These are phyloP conservation scores for Ascochyta fabae DNA, from an alignment of 2,329 filamentous ascomycete species.

Conservation along the genomic window DNA sequence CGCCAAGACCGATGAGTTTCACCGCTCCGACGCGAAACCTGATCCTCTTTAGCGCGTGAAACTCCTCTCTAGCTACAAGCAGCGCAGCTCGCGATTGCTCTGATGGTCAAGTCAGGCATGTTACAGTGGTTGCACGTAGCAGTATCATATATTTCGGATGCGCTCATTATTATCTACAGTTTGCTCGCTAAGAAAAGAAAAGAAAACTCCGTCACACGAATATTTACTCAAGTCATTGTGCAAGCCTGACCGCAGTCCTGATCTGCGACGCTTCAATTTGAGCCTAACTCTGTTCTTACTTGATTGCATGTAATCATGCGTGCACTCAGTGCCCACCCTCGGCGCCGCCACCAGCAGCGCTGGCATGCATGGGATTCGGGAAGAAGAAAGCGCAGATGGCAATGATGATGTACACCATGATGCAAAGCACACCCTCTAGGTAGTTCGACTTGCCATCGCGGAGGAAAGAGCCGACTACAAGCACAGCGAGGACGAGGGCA, in stretches of 20 bases:
- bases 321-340: conserved; percentile 24
- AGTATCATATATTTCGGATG: neutral
- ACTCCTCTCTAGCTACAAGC: no score
- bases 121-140: no score
- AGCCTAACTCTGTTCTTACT: neutral
- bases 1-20: neutral
- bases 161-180: neutral
- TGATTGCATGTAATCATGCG: neutral
- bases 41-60: no score
- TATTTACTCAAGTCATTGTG: conserved; percentile 6
- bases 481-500: conserved; percentile 79
- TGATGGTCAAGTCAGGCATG: no score
- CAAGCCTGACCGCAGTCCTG: neutral
- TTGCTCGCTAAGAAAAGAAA: conserved; percentile 21
- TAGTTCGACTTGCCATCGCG: conserved; percentile 90
- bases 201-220: neutral
- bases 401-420: conserved; percentile 71
- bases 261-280: neutral
- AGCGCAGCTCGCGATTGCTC: no score
- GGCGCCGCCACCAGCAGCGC: neutral
- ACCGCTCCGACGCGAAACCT: neutral
- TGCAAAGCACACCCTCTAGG: conserved; percentile 81
- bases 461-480: conserved; percentile 87
- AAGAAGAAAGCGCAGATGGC: conserved; percentile 68
- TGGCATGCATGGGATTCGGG: conserved; percentile 54